These are phyloP conservation scores for Pythium utonaiense DNA, from an alignment of 352 stramenopile species.

Conservation along the genomic window DNA sequence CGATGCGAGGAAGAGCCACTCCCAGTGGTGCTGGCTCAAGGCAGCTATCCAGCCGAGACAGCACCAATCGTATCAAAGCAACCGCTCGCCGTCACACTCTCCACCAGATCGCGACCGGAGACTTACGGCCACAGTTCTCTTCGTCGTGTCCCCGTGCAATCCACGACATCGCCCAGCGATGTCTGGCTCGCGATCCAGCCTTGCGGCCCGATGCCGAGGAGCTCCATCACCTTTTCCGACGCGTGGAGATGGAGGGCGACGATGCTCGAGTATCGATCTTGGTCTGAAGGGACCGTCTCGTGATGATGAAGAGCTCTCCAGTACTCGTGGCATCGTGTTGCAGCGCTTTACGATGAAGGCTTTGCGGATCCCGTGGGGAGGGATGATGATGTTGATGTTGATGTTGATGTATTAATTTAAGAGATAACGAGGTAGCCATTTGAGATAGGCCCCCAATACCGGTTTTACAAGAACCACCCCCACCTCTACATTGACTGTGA, in stretches of 20 bases:
- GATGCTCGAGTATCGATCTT: conserved; percentile 1
- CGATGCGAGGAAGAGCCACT: neutral
- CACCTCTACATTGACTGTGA: neutral
- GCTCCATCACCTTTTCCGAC: conserved; percentile 1
- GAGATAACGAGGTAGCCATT: neutral
- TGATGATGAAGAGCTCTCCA: too few relatives aligned
- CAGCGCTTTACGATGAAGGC: too few relatives aligned
- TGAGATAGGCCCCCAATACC: neutral
- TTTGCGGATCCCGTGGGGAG: neutral
- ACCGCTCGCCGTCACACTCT: neutral
- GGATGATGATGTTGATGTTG: neutral
- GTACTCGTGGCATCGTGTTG: too few relatives aligned
- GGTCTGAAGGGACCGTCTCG: neutral
- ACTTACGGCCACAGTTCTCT: conserved; percentile 1
- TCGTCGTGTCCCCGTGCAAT: conserved; percentile 5
- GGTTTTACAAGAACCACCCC: neutral
- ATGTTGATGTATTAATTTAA: neutral
- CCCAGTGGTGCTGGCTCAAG: too few relatives aligned
- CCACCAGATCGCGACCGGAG: conserved; percentile 9
- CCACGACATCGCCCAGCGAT: conserved; percentile 6
- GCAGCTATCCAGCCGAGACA: neutral
- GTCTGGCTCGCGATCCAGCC: neutral
- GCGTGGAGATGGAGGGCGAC: conserved; percentile 6
- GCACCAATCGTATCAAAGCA: conserved; percentile 1
- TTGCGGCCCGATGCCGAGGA: conserved; percentile 1